Base-by-base conservation (phyloP, 2,329 filamentous ascomycete species). In the Phoma sp. region DNA sequence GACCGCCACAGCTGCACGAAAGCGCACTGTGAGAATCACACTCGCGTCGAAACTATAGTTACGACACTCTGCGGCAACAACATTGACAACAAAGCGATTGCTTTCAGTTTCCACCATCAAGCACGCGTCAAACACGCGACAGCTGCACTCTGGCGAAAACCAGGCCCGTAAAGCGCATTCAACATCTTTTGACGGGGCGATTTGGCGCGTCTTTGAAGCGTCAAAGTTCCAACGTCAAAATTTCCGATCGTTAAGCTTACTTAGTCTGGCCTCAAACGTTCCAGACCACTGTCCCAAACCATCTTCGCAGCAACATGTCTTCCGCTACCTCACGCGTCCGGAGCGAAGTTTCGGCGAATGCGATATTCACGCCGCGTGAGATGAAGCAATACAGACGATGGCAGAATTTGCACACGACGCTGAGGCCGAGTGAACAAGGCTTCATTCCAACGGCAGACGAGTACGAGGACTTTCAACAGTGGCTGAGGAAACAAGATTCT, bases 401-500 rank as follows among this genome's bases (percentile, higher is more conserved):
- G 64, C 69, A 71, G 22, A 61, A 58, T 32, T 44, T 67, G 31
- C 63, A 61, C 33, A 65, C 62, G 8, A 63, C 58, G n/a, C 33
- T 65, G 10, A 58, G 52, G 22, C 54, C 64, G 6, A 51, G 51
- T 8, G 58, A 67, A 22, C 61, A 63, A 31, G 67, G 61, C 29
- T 57, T 43, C 21, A 57, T 72, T 12, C 69, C 70, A 12, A 65
- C 60, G 3, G 70, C 70, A 9, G 49, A 52, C 31, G 62, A 72
- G 39, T 69, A 71, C 31, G 64, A 68, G 33, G 65, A 68, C 6
- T 72, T 71, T 43, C 67, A 71, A 43, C 57, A 64, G 19, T 72
- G 70, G 70, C 57, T 67, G 12, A 62, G 58, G 37, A 65, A 64
- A 29, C 67, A 68, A 35, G 69, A 71, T 45, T 72, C 69, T 0